Evolutionary conservation across 306 rosid genomes (phyloP), one percentile per base, ranked within the genome.

Genomic region (Psophocarpus tetragonolobus): DNA sequence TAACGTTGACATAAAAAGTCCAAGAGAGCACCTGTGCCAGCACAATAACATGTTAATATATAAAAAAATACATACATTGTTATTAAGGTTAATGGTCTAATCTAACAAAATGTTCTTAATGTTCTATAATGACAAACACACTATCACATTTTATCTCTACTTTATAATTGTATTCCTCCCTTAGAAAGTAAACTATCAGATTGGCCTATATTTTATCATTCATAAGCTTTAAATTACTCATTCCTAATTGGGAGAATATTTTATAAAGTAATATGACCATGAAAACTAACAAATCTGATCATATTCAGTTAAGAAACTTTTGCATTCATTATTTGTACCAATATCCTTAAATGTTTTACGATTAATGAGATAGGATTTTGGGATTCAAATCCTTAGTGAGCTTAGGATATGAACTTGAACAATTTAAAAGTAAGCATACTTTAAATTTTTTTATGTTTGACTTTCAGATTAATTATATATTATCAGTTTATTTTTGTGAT

Each of bases 1-100:
- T 32, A 91, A 17, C 2, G 97, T 93, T 63, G 98, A 90, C 80
- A 86, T 78, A 33, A 86, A 68, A 68, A 90, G 82, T 68, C 97
- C 97, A 6, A 94, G 13, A 73, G 89, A 94, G 85, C 91, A 91
- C 89, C 98, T 91, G 91, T 71, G 38, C 76, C 75, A 75, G 70
- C 29, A 68, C 50, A 74, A 82, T 48, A 71, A 78, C 4, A 39
- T 36, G 21, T 14, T n/a, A 10, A 50, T 29, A 26, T 66, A 65
- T 41, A 61, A 73, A 39, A 74, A 58, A 66, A 17, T 70, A 18
- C 41, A 69, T 9, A 51, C 15, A 75, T 17, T 56, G 9, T 9
- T 65, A 8, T 53, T 27, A 29, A 72, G 45, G 35, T 44, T 30
- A 21, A 39, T 15, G 24, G 8, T 8, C 4, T 38, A n/a, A n/a